These are phyloP conservation scores for Xeromyces bisporus DNA, from an alignment of 495 filamentous ascomycete species.

Conservation along the genomic window DNA sequence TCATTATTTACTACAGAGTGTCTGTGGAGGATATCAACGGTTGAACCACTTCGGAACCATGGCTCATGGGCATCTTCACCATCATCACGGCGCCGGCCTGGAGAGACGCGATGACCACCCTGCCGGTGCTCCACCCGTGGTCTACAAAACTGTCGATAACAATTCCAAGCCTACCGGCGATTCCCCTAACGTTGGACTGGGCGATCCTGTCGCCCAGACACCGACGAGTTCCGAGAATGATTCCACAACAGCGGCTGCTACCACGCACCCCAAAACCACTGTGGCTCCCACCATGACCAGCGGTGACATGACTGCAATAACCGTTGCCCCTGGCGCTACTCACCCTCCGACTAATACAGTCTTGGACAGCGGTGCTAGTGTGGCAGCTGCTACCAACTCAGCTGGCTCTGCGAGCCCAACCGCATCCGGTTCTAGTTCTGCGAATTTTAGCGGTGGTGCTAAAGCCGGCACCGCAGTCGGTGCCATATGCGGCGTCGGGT, in stretches of 20 bases:
- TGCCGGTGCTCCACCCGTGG: constrained; percentile 14
- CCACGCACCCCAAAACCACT: constrained; percentile 4
- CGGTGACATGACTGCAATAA: constrained; percentile 2
- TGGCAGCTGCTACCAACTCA: background rate
- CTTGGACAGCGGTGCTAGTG: background rate
- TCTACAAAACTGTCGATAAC: constrained; percentile 1
- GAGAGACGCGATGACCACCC: constrained; percentile 25
- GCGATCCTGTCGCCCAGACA: constrained; percentile 10
- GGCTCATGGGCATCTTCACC: constrained; percentile 16
- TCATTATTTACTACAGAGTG: too few relatives aligned
- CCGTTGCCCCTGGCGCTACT: constrained; percentile 3
- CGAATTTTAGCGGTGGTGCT: constrained; percentile 44
- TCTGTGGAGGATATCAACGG: too few relatives aligned
- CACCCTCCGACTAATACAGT: constrained; percentile 6
- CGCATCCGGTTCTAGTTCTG: constrained; percentile 10
- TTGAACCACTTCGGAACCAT: constrained; percentile 5
- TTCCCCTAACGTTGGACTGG: constrained; percentile 6
- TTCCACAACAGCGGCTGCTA: constrained; percentile 1
- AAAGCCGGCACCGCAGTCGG: constrained; percentile 79
- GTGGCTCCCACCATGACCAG: constrained; percentile 7
- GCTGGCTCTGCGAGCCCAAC: constrained; percentile 7
- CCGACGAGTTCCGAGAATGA: constrained; percentile 6
- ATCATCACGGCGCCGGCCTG: constrained; percentile 8
- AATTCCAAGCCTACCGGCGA: constrained; percentile 7
- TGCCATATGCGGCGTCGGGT: constrained; percentile 45